phyloP scores from a whole-genome alignment of 1,284 basidiomycete genomes.

The Trametes versicolor region DNA sequence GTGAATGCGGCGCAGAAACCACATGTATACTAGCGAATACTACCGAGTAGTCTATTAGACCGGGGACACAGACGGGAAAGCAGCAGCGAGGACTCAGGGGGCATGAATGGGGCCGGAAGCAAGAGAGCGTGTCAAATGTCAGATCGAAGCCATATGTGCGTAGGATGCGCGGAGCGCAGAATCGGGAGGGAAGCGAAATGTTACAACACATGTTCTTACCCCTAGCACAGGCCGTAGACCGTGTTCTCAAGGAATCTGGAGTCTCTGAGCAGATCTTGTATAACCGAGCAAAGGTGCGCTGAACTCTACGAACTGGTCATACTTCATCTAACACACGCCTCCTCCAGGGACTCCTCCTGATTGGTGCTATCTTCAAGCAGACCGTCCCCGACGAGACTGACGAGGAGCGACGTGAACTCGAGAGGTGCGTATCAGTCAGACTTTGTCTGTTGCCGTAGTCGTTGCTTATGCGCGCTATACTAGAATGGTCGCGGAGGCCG shows the following conservation, averaged over 20 bases:
- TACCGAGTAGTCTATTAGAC: conserved; percentile 13
- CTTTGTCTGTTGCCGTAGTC: not conserved
- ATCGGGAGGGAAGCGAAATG: too few relatives aligned
- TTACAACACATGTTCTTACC: not conserved
- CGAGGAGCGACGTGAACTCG: conserved; percentile 91
- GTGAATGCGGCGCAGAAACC: not conserved
- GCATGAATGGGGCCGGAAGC: not conserved
- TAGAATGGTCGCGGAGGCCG: conserved; percentile 49
- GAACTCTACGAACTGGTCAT: not conserved
- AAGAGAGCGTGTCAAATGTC: too few relatives aligned
- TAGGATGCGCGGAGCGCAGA: too few relatives aligned
- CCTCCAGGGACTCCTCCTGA: conserved; percentile 77
- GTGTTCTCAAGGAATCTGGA: conserved; percentile 81
- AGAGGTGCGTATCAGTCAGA: conserved; percentile 63
- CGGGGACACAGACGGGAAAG: not conserved
- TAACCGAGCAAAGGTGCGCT: conserved; percentile 82
- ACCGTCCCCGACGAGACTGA: conserved; percentile 89
- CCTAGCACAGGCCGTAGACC: conserved; percentile 72
- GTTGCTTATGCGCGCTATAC: not conserved
- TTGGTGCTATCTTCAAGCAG: conserved; percentile 88
- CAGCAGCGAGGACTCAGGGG: not conserved
- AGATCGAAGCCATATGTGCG: too few relatives aligned
- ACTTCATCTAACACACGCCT: not conserved
- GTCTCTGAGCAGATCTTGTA: conserved; percentile 76
- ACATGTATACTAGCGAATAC: not conserved